A percentile compares a stretch with the other conserved stretches of the same genome.
Evolutionary conservation across 2,329 filamentous ascomycete genomes (phyloP).

Genomic region (Pestalotiopsis sp.): DNA sequence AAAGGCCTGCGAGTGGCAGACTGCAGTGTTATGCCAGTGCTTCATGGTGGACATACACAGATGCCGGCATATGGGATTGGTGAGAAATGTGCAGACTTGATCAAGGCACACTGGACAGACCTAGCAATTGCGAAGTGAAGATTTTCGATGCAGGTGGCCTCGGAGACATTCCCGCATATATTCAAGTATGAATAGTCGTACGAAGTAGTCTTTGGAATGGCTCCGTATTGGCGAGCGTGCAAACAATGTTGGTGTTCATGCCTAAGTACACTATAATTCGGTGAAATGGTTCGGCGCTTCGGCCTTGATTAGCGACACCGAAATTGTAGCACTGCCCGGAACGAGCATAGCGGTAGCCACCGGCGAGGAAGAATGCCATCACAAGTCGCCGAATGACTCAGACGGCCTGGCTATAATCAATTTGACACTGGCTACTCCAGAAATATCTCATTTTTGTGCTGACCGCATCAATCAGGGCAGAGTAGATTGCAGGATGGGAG

Average conservation of each 20-base stretch:
- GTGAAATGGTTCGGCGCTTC: not conserved
- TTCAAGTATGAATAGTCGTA: too few species aligned
- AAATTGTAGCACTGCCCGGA: not conserved
- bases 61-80: conserved; percentile 58
- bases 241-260: not conserved
- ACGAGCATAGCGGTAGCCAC: not conserved
- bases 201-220: too few species aligned
- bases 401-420: not conserved
- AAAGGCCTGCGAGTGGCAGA: conserved; percentile 56
- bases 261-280: not conserved
- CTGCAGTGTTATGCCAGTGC: conserved; percentile 52
- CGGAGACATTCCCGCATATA: too few species aligned
- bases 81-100: conserved; percentile 47
- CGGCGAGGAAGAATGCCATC: not conserved
- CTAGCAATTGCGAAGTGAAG: not conserved
- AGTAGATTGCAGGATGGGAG: not conserved
- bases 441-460: not conserved
- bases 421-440: not conserved
- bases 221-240: not conserved
- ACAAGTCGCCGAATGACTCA: not conserved
- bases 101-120: conserved; percentile 36
- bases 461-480: not conserved
- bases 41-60: conserved; percentile 54
- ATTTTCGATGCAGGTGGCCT: too few species aligned
- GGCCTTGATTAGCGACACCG: not conserved